Base-by-base conservation (phyloP, 2,329 filamentous ascomycete genomes). In the Pestalotiopsis sp. region DNA sequence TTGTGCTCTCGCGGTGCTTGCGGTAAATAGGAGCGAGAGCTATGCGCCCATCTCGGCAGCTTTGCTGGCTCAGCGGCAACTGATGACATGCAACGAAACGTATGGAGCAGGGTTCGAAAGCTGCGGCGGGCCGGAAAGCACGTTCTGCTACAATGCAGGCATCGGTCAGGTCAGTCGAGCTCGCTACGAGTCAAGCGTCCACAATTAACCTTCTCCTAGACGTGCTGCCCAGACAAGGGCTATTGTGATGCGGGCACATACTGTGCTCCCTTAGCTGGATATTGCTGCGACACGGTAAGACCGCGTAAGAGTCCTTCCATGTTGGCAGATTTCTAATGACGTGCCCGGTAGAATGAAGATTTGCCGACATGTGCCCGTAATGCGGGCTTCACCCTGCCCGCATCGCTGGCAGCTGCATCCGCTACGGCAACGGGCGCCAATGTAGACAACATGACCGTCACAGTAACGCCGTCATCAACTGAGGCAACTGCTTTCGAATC, bases 191-290 rank as follows among this genome's bases (percentile, higher is more conserved):
- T n/a, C 31, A 12, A 23, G 9, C 27, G n/a, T 27, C 9, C 14
- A 20, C 20, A 12, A 4, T 52, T 45, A 27, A 45, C 49, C 12
- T 14, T 60, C n/a, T 14, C 14, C 59, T 56, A 82, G 80, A 75
- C 78, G 38, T 82, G 80, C 66, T 82, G 80, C 66, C 49, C 68
- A 9, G 80, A 82, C 56, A 74, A 73, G 45, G 79, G 79, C 1
- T 81, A 77, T 72, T 82, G 80, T 68, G 74, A 75, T 2, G 67
- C 68, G 11, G 80, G 79, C 6, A 77, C 76, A 39, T 80, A 78
- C 70, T 82, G 80, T 65, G 80, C 80, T 6, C 80, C 80, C 0
- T 77, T 81, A 5, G 74, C 77, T 2, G 80, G 79, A 3, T 81
- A 77, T 68, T 82, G 81, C 67, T 82, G 81, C 66, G 66, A 75